Evolutionary conservation across 192 early-diverging fungal genomes (phyloP).

Genomic region (Chytriomyces confervae): DNA sequence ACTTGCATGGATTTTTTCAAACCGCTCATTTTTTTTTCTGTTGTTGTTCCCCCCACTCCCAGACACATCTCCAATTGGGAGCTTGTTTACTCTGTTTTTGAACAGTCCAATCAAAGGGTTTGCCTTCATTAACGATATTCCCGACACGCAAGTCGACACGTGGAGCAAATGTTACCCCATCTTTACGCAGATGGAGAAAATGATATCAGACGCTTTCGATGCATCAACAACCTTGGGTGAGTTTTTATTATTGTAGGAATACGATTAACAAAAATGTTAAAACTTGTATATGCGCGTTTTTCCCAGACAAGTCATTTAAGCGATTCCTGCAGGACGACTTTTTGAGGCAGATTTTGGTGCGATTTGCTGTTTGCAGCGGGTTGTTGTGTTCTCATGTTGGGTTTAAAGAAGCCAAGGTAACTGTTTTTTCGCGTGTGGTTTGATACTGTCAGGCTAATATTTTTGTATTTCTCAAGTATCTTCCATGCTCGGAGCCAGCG

Average conservation of each 20-base stretch:
- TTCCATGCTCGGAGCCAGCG: slow-evolving; percentile 68
- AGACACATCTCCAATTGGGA: slow-evolving; percentile 77
- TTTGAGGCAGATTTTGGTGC: slow-evolving; percentile 84
- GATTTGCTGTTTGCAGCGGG: slow-evolving; percentile 77
- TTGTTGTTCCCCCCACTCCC: not conserved
- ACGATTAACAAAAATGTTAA: too few relatives aligned
- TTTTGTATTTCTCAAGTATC: slow-evolving; percentile 54
- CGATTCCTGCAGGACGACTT: slow-evolving; percentile 91
- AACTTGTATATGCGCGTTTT: not conserved
- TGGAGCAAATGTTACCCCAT: slow-evolving; percentile 74
- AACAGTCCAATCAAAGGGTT: slow-evolving; percentile 91
- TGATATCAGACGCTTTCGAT: slow-evolving; percentile 47
- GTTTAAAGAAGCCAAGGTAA: slow-evolving; percentile 67
- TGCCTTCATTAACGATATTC: slow-evolving; percentile 76
- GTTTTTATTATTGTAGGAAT: not conserved
- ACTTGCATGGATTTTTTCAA: not conserved
- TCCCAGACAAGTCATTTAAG: slow-evolving; percentile 63
- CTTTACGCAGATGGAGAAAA: slow-evolving; percentile 49
- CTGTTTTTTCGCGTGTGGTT: not conserved
- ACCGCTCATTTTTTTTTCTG: not conserved
- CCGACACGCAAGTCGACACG: slow-evolving; percentile 60
- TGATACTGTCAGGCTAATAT: not conserved
- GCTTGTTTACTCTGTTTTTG: slow-evolving; percentile 93
- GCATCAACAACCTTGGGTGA: slow-evolving; percentile 38
- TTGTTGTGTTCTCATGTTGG: slow-evolving; percentile 71